Evolutionary conservation across 208 protist genomes (phyloP).

Genomic region (Acanthamoeba healyi): DNA sequence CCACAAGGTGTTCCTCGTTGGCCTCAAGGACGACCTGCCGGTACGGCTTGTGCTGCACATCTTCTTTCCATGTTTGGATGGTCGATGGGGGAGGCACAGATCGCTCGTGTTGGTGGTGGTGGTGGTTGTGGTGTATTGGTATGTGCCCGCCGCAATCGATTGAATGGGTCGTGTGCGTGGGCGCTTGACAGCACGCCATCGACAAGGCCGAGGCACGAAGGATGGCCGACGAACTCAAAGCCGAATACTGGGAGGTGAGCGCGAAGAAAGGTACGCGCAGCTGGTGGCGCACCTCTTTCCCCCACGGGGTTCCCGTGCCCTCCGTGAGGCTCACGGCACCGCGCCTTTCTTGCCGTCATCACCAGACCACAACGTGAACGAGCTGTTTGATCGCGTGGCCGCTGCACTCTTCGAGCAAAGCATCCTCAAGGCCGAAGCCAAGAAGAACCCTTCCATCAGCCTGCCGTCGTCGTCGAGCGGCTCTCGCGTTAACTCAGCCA

Average conservation of each 20-base stretch:
- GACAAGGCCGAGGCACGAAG: not conserved
- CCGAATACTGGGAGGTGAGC: constrained; percentile 49
- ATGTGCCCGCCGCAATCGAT: not conserved
- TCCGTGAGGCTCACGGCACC: not conserved
- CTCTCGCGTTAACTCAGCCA: not conserved
- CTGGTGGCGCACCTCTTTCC: too few species aligned
- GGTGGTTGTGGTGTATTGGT: not conserved
- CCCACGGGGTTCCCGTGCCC: too few species aligned
- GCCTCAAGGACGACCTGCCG: not conserved
- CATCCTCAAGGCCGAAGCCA: constrained; percentile 13
- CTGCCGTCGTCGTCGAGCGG: not conserved
- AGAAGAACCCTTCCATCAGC: not conserved
- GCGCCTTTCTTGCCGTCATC: not conserved
- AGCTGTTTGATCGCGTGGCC: not conserved
- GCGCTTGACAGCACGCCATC: not conserved
- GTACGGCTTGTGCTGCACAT: too few species aligned
- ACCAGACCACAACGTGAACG: constrained; percentile 24
- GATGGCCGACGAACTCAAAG: not conserved
- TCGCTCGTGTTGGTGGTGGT: too few species aligned
- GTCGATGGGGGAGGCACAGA: too few species aligned
- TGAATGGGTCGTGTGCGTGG: not conserved
- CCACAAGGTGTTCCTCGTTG: constrained; percentile 27
- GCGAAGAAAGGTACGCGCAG: constrained; percentile 22
- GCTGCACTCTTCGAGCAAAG: constrained; percentile 21
- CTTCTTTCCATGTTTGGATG: too few species aligned